These are phyloP conservation scores for Microcera coccophila DNA, from an alignment of 2,329 filamentous ascomycete species.

Conservation along the genomic window DNA sequence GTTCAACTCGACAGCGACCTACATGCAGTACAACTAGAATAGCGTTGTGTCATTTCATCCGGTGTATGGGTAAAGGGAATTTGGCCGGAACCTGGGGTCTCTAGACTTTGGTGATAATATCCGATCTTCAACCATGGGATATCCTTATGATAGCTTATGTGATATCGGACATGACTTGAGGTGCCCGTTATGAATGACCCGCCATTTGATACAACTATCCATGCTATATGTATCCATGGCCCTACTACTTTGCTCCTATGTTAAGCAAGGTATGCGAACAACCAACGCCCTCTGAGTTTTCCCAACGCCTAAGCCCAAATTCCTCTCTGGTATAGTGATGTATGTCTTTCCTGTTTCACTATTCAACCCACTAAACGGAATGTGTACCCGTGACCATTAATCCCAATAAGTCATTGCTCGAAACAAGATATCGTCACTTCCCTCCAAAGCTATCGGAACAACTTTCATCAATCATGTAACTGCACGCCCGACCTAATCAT, in stretches of 20 bases:
- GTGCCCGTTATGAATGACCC: no score
- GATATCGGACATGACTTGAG: no score
- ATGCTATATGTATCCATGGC: no score
- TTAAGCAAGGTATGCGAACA: no score
- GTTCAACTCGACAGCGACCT: conserved; percentile 97
- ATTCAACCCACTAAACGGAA: background rate
- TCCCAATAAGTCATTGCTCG: background rate
- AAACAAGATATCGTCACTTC: background rate
- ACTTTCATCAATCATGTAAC: conserved; percentile 10
- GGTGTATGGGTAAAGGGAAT: conserved; percentile 33
- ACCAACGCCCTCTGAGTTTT: no score
- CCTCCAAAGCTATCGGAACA: conserved; percentile 8
- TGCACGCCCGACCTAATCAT: conserved; percentile 3
- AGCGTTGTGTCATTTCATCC: conserved; percentile 26
- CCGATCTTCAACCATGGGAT: conserved; percentile 14
- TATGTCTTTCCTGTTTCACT: no score
- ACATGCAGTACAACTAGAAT: conserved; percentile 96
- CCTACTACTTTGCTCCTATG: no score
- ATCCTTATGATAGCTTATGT: no score
- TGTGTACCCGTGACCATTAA: background rate
- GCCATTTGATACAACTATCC: no score
- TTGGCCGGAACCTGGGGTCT: conserved; percentile 22
- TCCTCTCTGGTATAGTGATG: no score
- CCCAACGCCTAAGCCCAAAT: no score
- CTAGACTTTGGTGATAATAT: conserved; percentile 24